Evolutionary conservation across 805 yeast species (phyloP).

Genomic region (Saccharomycopsis sp.): DNA sequence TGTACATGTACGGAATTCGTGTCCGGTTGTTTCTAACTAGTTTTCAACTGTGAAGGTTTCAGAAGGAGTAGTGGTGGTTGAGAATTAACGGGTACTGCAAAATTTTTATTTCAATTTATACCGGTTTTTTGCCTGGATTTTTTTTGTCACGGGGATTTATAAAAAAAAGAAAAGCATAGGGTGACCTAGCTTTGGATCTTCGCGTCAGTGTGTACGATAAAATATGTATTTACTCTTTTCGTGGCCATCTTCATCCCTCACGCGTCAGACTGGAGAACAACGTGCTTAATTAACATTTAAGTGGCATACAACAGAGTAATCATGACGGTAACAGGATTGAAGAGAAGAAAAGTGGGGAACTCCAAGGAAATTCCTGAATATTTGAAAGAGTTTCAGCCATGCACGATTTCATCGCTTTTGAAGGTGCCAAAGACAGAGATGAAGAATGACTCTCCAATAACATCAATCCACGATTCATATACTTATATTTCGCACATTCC

Average conservation of each 20-base stretch:
- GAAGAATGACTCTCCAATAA: background rate
- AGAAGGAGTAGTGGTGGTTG: background rate
- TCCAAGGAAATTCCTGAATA: conserved; percentile 5
- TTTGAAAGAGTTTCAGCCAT: conserved; percentile 2
- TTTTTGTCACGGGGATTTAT: too few relatives aligned
- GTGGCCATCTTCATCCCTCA: too few relatives aligned
- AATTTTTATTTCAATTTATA: background rate
- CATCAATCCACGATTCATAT: conserved; percentile 14
- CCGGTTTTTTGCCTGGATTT: background rate
- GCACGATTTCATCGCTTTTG: conserved; percentile 5
- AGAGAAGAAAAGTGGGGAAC: background rate
- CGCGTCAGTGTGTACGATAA: background rate
- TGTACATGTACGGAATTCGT: too few relatives aligned
- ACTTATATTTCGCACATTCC: conserved; percentile 20
- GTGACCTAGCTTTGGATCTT: background rate
- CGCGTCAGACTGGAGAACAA: too few relatives aligned
- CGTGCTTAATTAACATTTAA: too few relatives aligned
- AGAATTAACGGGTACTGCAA: background rate
- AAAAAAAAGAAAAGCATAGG: too few relatives aligned
- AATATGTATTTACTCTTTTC: background rate
- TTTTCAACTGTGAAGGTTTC: too few relatives aligned
- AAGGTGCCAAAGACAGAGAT: background rate
- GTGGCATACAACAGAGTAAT: background rate
- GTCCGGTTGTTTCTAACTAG: too few relatives aligned
- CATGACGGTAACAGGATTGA: background rate